Evolutionary conservation across 78 protist genomes (phyloP).

Genomic region (Creolimax fragrantissima): DNA sequence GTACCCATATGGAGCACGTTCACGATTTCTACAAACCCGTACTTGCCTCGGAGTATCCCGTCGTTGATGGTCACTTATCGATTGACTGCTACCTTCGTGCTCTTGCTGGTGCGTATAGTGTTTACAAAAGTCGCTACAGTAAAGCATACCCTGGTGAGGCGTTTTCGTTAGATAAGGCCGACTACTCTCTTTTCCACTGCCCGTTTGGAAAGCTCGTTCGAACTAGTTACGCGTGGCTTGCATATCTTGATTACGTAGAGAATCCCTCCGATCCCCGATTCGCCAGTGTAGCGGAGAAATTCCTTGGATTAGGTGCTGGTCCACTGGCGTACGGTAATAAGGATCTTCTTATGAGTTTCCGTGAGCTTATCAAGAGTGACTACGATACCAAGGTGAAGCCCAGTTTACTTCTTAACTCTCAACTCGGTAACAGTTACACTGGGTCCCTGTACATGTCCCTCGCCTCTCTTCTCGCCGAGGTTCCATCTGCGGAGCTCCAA

Average conservation of each 20-base stretch:
- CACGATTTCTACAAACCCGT: slow-evolving; percentile 93
- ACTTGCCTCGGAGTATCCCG: slow-evolving; percentile 70
- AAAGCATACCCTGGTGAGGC: neutral
- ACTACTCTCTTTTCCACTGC: slow-evolving; percentile 79
- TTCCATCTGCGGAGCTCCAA: slow-evolving; percentile 7
- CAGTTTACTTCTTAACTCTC: slow-evolving; percentile 41
- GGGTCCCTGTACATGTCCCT: slow-evolving; percentile 80
- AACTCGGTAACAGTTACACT: slow-evolving; percentile 87
- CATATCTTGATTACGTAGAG: slow-evolving; percentile 52
- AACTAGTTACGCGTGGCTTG: slow-evolving; percentile 73
- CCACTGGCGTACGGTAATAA: neutral
- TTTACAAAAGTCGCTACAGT: slow-evolving; percentile 27
- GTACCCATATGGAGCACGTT: slow-evolving; percentile 70
- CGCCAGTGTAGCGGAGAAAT: slow-evolving; percentile 31
- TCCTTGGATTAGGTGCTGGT: slow-evolving; percentile 21
- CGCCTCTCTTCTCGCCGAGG: slow-evolving; percentile 51
- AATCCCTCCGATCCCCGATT: slow-evolving; percentile 9
- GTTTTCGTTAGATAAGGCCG: slow-evolving; percentile 18
- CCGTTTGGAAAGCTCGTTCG: slow-evolving; percentile 90
- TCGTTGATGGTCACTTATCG: slow-evolving; percentile 86
- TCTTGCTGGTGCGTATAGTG: slow-evolving; percentile 66
- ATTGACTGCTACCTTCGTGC: slow-evolving; percentile 76
- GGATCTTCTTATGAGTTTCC: neutral
- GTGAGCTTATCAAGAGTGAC: slow-evolving; percentile 48
- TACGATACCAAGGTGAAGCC: slow-evolving; percentile 60